These are phyloP conservation scores for Russula foetens DNA, from an alignment of 768 basidiomycete species.

Conservation along the genomic window DNA sequence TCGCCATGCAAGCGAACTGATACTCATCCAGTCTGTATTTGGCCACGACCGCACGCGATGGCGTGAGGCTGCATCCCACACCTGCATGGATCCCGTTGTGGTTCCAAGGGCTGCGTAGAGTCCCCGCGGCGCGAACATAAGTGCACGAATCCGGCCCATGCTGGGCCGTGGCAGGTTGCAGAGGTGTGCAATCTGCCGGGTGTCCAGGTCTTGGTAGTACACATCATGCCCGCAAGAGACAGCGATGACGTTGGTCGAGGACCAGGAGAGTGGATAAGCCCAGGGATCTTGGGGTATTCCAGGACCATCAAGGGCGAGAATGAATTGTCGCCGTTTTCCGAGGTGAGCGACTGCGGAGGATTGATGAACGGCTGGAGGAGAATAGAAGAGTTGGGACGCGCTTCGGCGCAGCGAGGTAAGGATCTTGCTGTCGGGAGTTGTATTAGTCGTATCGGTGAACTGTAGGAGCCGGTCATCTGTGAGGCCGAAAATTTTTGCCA, in stretches of 20 bases:
- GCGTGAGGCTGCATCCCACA: constrained; percentile 41
- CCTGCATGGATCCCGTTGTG: constrained; percentile 39
- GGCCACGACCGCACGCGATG: constrained; percentile 29
- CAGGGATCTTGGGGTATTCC: constrained; percentile 47
- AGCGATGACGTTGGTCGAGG: constrained; percentile 47
- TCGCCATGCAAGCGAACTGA: constrained; percentile 36
- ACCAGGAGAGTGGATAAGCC: constrained; percentile 57
- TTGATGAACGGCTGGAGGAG: constrained; percentile 25
- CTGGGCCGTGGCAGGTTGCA: constrained; percentile 31
- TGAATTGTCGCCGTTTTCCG: constrained; percentile 43
- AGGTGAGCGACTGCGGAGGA: constrained; percentile 55
- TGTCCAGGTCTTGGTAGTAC: constrained; percentile 55
- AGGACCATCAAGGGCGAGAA: constrained; percentile 56
- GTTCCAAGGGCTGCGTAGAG: constrained; percentile 47
- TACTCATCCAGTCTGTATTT: constrained; percentile 27
- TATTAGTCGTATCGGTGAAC: constrained; percentile 35
- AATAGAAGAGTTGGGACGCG: constrained; percentile 41
- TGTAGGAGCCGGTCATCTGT: constrained; percentile 47
- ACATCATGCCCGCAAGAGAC: constrained; percentile 53
- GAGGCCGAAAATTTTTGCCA: constrained; percentile 55
- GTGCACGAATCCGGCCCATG: constrained; percentile 35
- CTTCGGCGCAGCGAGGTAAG: constrained; percentile 44
- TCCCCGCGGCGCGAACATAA: constrained; percentile 43
- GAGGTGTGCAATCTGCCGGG: constrained; percentile 43
- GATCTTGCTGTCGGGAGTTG: constrained; percentile 33